Evolutionary conservation across 169 alveolate species (phyloP).

Genomic region (Eimeria necatrix): DNA sequence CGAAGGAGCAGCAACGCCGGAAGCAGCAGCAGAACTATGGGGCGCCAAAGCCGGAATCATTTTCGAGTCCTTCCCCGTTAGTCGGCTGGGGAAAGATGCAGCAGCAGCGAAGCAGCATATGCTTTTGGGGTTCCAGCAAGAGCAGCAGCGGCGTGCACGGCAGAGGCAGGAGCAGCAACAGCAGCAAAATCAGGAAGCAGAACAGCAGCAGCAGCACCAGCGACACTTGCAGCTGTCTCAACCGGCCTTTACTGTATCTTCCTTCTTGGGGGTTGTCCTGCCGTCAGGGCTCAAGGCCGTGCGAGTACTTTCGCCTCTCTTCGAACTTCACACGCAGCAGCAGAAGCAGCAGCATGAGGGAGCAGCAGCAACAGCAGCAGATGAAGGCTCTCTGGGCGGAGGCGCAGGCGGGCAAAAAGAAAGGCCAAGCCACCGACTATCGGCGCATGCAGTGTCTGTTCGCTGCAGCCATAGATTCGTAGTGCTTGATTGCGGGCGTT

Average conservation of each 20-base stretch:
- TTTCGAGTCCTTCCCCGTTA: background rate
- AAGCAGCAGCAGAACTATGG: background rate
- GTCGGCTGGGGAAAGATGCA: background rate
- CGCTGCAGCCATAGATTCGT: conserved; percentile 76
- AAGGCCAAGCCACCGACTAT: conserved; percentile 42
- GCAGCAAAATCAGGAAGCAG: background rate
- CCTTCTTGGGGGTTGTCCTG: conserved; percentile 47
- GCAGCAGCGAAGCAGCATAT: conserved; percentile 49
- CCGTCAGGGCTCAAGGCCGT: conserved; percentile 42
- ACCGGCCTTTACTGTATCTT: conserved; percentile 49
- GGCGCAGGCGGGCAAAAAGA: conserved; percentile 14
- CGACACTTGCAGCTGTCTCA: conserved; percentile 55
- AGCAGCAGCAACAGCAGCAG: conserved; percentile 22
- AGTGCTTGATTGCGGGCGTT: conserved; percentile 48
- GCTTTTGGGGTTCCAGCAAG: conserved; percentile 25
- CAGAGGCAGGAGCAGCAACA: conserved; percentile 41
- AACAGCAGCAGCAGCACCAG: conserved; percentile 10
- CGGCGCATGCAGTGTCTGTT: conserved; percentile 76
- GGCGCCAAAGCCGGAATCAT: background rate
- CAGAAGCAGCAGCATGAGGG: conserved; percentile 12
- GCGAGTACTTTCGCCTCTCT: conserved; percentile 50
- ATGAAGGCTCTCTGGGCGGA: background rate
- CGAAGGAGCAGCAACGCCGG: background rate
- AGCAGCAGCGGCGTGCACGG: conserved; percentile 28
- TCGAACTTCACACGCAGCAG: conserved; percentile 55